Conservation (phyloP, 2,329 filamentous ascomycete species). For the Cercospora zeina region DNA sequence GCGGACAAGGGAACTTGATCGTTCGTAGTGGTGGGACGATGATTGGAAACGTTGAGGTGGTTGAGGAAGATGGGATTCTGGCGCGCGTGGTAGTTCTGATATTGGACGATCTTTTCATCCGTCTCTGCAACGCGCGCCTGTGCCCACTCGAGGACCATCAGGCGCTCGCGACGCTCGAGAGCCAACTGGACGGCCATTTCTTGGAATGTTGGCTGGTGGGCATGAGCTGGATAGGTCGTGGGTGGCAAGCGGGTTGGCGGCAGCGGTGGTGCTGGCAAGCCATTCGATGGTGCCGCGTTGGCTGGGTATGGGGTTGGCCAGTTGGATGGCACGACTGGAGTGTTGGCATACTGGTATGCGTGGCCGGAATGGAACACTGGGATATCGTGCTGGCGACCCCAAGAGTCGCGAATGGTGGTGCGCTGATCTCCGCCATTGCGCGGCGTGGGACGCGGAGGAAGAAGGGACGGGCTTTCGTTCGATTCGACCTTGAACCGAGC, state of each 20-base stretch:
- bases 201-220: not conserved
- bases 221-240: not conserved
- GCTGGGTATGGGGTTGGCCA: constrained; percentile 1
- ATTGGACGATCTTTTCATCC: not conserved
- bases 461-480: not conserved
- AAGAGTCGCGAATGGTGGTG: not conserved
- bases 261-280: not conserved
- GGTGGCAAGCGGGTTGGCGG: not conserved
- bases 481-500: not conserved
- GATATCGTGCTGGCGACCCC: not conserved
- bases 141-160: not conserved
- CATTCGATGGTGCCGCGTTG: not conserved
- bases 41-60: not conserved
- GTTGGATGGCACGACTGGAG: not conserved
- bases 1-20: not conserved
- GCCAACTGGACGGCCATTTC: not conserved
- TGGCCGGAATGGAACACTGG: not conserved
- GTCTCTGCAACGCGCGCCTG: not conserved
- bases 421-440: not conserved
- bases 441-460: not conserved
- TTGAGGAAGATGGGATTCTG: not conserved
- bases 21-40: not conserved
- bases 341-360: not conserved
- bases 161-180: constrained; percentile 2
- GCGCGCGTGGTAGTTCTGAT: not conserved